Conservation (phyloP, 768 basidiomycete genomes). For the Mycena sanguinolenta region DNA sequence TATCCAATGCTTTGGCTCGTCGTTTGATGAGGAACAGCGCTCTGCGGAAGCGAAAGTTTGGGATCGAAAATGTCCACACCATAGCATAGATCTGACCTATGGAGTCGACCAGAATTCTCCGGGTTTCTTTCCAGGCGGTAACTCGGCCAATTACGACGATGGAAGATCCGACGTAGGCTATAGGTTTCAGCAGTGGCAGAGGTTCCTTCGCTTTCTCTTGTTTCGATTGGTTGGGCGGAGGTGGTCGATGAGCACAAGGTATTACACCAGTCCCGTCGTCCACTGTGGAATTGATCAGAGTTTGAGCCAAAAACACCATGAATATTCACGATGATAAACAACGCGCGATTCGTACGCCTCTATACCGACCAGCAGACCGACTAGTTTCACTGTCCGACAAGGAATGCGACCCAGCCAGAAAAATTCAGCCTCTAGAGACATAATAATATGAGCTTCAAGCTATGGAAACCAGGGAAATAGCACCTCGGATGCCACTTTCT, state of each 20-base stretch:
- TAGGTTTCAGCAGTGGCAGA: constrained; percentile 13
- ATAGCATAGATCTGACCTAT: constrained; percentile 58
- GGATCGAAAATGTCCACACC: constrained; percentile 2
- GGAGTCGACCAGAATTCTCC: constrained; percentile 49
- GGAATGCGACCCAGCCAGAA: constrained; percentile 82
- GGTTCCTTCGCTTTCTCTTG: constrained; percentile 26
- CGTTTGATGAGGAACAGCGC: constrained; percentile 62
- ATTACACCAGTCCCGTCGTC: constrained; percentile 84
- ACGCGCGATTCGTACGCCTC: constrained; percentile 70
- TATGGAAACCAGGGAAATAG: constrained; percentile 2
- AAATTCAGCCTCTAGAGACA: constrained; percentile 64
- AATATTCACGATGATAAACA: constrained; percentile 67
- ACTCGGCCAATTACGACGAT: constrained; percentile 38
- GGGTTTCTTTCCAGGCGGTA: constrained; percentile 12
- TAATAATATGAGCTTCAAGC: constrained; percentile 12
- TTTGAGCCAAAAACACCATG: neutral
- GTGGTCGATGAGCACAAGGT: constrained; percentile 69
- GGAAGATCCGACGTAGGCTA: constrained; percentile 26
- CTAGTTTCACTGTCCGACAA: constrained; percentile 71
- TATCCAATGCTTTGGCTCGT: constrained; percentile 72
- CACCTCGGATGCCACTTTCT: constrained; percentile 50
- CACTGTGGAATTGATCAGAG: constrained; percentile 55
- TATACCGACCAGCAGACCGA: constrained; percentile 76
- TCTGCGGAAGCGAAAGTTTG: constrained; percentile 47
- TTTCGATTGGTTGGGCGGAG: constrained; percentile 41